These are phyloP conservation scores for Paragyromitra xinjiangensis DNA, from an alignment of 495 filamentous ascomycete genomes.

Conservation along the genomic window DNA sequence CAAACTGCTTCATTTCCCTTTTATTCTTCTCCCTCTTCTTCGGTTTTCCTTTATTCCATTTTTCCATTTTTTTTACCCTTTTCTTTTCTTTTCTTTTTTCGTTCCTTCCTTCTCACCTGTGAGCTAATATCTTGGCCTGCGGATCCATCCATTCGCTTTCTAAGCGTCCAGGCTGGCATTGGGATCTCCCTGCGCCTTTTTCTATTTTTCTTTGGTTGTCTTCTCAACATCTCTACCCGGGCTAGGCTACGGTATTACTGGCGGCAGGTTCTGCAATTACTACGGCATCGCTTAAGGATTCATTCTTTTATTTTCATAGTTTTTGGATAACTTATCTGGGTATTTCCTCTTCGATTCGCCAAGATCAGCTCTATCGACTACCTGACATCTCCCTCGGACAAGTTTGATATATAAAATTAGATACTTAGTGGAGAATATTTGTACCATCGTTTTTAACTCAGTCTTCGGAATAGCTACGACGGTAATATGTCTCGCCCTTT, in stretches of 20 bases:
- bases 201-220: constrained; percentile 3
- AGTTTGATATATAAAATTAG: not conserved
- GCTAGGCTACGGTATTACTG: constrained; percentile 23
- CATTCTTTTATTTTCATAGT: not conserved
- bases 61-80: not conserved
- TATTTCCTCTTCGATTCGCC: not conserved
- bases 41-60: not conserved
- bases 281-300: constrained; percentile 28
- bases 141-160: constrained; percentile 17
- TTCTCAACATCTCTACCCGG: constrained; percentile 13
- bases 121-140: constrained; percentile 27
- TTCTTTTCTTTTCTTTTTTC: constrained; percentile 3
- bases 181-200: constrained; percentile 13
- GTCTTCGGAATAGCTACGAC: not conserved
- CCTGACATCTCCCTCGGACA: not conserved
- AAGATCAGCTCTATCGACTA: not conserved
- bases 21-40: not conserved
- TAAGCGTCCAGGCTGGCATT: constrained; percentile 22
- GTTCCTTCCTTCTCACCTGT: constrained; percentile 8
- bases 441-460: constrained; percentile 17
- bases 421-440: constrained; percentile 15
- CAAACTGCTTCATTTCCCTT: constrained; percentile 17
- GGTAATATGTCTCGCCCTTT: constrained; percentile 39
- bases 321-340: constrained; percentile 8
- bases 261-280: constrained; percentile 45